Evolutionary conservation across 305 asterid genomes (phyloP).

Genomic region (Solanum aculeatissimum): DNA sequence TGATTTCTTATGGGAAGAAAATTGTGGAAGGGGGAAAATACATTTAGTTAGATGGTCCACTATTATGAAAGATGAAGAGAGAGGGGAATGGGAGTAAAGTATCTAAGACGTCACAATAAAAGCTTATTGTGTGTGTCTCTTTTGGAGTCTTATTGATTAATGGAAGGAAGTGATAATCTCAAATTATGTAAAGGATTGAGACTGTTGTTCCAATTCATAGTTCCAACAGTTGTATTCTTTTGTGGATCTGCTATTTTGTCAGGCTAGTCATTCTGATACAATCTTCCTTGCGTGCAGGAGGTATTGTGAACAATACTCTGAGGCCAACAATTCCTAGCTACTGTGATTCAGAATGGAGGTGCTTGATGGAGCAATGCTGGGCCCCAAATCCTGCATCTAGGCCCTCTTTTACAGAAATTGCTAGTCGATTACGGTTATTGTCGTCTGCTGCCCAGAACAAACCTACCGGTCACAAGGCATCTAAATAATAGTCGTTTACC

Average conservation of each 20-base stretch:
- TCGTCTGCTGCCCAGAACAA: slow-evolving; percentile 8
- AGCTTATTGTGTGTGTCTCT: background rate
- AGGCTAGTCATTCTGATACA: background rate
- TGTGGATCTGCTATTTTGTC: background rate
- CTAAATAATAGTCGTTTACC: background rate
- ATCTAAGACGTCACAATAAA: background rate
- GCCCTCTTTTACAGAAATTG: slow-evolving; percentile 60
- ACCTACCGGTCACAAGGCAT: slow-evolving; percentile 1
- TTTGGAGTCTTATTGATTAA: background rate
- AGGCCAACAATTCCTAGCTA: slow-evolving; percentile 64
- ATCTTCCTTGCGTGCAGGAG: slow-evolving; percentile 30
- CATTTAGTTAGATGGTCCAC: background rate
- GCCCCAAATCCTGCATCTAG: slow-evolving; percentile 54
- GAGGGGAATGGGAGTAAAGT: background rate
- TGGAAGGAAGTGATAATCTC: background rate
- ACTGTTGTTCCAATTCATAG: background rate
- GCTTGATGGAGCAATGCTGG: slow-evolving; percentile 72
- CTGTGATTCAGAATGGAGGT: slow-evolving; percentile 66
- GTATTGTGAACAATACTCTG: slow-evolving; percentile 66
- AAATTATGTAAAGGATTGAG: background rate
- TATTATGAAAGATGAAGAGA: background rate
- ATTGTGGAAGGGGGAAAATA: background rate
- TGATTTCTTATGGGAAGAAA: background rate
- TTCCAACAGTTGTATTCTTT: background rate
- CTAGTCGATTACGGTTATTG: slow-evolving; percentile 46